Evolutionary conservation across 2,329 filamentous ascomycete species (phyloP).

Genomic region (Thermothelomyces thermophilus): DNA sequence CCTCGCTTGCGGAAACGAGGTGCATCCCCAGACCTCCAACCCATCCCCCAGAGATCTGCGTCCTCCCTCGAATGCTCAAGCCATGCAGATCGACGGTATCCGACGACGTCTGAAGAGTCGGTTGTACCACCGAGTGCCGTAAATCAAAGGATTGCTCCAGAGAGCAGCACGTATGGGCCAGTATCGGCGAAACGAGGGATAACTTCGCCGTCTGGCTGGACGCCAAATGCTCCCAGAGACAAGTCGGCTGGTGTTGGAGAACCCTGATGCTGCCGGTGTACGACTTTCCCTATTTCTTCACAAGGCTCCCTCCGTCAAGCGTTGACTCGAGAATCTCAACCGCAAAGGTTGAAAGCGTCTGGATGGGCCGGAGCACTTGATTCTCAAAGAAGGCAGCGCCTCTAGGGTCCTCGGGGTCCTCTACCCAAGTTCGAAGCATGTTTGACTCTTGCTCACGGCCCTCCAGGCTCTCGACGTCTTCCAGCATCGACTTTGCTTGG

Average conservation of each 20-base stretch:
- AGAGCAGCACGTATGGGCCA: no score
- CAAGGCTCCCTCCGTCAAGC: conserved; percentile 25
- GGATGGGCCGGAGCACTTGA: conserved; percentile 43
- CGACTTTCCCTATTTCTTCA: conserved; percentile 10
- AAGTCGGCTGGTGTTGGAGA: neutral
- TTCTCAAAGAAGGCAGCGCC: conserved; percentile 43
- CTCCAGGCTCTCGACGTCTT: conserved; percentile 41
- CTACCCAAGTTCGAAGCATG: conserved; percentile 40
- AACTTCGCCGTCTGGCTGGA: no score
- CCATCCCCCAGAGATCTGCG: no score
- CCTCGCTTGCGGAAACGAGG: no score
- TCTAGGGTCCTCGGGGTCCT: conserved; percentile 34
- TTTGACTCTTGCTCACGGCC: conserved; percentile 40
- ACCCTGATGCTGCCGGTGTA: neutral
- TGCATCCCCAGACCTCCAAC: no score
- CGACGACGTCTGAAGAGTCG: no score
- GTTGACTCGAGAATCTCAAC: conserved; percentile 37
- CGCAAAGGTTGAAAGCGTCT: conserved; percentile 41
- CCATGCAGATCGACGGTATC: no score
- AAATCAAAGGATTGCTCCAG: no score
- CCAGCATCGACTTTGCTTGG: conserved; percentile 41
- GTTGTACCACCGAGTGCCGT: no score
- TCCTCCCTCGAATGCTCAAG: no score
- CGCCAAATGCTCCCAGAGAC: neutral
- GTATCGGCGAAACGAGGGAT: no score